Percentiles rank a stretch among this genome's conserved stretches.
Conservation (phyloP, 345 rosid species). For the Citrus trifoliata region DNA sequence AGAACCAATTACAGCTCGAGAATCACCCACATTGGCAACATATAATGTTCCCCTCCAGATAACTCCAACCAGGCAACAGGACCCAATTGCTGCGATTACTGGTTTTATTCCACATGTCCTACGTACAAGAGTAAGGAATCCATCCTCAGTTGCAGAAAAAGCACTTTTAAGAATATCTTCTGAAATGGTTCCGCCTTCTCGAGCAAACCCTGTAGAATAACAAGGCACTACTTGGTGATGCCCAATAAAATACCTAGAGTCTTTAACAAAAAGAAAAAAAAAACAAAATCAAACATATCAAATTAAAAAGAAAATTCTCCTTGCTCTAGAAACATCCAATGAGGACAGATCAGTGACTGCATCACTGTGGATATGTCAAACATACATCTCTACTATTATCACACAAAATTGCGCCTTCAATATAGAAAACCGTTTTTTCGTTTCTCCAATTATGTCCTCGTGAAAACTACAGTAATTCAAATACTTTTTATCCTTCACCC, state of each 20-base stretch:
- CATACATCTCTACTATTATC: not conserved
- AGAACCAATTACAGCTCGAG: conserved; percentile 85
- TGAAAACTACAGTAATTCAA: not conserved
- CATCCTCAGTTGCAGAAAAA: conserved; percentile 81
- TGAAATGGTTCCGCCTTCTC: conserved; percentile 54
- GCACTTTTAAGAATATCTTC: conserved; percentile 73
- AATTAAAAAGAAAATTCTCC: not conserved
- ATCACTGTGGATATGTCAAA: not conserved
- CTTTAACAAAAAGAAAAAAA: not conserved
- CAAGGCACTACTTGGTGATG: not conserved
- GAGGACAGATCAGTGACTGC: not conserved
- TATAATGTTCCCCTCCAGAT: conserved; percentile 77
- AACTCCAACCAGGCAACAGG: conserved; percentile 91
- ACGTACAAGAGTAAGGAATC: conserved; percentile 82
- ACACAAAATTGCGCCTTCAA: not conserved
- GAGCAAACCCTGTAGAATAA: conserved; percentile 51
- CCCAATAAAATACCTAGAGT: not conserved
- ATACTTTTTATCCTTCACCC: not conserved
- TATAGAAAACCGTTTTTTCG: not conserved
- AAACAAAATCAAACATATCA: not conserved
- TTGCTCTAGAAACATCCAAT: not conserved
- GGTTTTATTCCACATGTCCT: conserved; percentile 68
- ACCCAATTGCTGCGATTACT: conserved; percentile 79
- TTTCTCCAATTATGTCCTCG: not conserved
- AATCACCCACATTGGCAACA: conserved; percentile 91